Conservation (phyloP, 2,329 filamentous ascomycete genomes). For the Phoma sp. region DNA sequence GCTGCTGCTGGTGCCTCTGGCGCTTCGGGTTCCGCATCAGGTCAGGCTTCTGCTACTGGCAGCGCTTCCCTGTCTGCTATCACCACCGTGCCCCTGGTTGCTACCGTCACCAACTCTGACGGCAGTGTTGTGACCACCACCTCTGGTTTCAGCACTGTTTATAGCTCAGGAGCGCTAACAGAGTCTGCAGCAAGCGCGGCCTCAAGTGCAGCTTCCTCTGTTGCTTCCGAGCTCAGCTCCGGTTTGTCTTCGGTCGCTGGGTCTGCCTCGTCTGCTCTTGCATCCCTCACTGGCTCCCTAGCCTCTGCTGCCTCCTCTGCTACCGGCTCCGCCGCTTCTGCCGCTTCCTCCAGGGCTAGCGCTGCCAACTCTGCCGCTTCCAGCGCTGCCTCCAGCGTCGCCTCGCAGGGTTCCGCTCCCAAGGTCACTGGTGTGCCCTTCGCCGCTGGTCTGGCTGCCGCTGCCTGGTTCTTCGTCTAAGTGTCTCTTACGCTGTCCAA, state of each 20-base stretch:
- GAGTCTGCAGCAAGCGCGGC: slow-evolving; percentile 22
- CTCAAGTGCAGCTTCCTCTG: slow-evolving; percentile 21
- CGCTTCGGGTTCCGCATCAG: slow-evolving; percentile 17
- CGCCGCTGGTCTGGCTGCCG: slow-evolving; percentile 46
- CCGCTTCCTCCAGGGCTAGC: slow-evolving; percentile 7
- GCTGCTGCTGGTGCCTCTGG: slow-evolving; percentile 19
- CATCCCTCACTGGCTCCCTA: slow-evolving; percentile 14
- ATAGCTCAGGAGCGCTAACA: slow-evolving; percentile 19
- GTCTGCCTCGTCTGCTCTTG: slow-evolving; percentile 24
- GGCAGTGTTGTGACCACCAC: slow-evolving; percentile 32
- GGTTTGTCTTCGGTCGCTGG: slow-evolving; percentile 4
- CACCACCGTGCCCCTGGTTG: slow-evolving; percentile 28
- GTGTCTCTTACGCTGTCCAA: slow-evolving; percentile 24
- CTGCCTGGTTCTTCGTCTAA: slow-evolving; percentile 50
- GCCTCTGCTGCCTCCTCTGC: slow-evolving; percentile 23
- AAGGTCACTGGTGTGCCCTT: slow-evolving; percentile 48
- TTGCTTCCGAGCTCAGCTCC: slow-evolving; percentile 21
- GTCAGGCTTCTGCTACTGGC: slow-evolving; percentile 15
- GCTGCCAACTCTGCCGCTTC: slow-evolving; percentile 21
- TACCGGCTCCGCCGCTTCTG: slow-evolving; percentile 21
- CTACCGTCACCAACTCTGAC: slow-evolving; percentile 29
- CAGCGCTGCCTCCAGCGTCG: slow-evolving; percentile 20
- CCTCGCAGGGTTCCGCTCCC: slow-evolving; percentile 33
- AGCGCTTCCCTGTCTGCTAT: slow-evolving; percentile 23
- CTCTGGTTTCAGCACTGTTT: slow-evolving; percentile 35